A percentile compares a stretch with the other conserved stretches of the same genome.
Evolutionary conservation across 495 filamentous ascomycete species (phyloP).

Genomic region (Aspergillus steynii): DNA sequence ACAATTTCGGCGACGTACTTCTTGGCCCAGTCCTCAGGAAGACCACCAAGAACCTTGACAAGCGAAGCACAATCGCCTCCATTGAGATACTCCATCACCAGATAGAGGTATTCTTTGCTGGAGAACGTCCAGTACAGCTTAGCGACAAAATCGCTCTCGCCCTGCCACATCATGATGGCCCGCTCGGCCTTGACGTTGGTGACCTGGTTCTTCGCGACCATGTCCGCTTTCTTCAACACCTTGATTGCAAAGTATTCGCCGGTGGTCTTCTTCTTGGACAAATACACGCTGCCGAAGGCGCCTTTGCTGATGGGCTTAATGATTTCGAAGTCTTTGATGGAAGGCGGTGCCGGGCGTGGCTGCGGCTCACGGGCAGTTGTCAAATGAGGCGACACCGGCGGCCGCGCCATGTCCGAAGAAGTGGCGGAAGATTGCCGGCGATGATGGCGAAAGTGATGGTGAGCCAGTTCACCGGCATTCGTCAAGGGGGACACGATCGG

Average conservation of each 20-base stretch:
- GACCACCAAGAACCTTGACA: constrained; percentile 85
- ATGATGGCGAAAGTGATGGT: constrained; percentile 66
- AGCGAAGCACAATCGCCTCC: constrained; percentile 96
- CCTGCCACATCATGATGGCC: constrained; percentile 99
- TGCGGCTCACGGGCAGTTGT: constrained; percentile 68
- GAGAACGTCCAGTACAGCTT: constrained; percentile 99
- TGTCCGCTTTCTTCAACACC: constrained; percentile 96
- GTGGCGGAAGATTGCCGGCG: constrained; percentile 90
- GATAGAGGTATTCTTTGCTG: constrained; percentile 97
- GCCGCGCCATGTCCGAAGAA: constrained; percentile 66
- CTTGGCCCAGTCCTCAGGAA: constrained; percentile 96
- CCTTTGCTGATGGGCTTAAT: constrained; percentile 99
- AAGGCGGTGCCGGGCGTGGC: constrained; percentile 82
- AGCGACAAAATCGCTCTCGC: constrained; percentile 97
- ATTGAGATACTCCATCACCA: constrained; percentile 99
- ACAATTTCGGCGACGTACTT: constrained; percentile 96
- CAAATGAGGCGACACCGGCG: constrained; percentile 79
- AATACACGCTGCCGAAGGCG: constrained; percentile 95
- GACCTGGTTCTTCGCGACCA: constrained; percentile 99
- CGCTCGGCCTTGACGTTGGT: constrained; percentile 98
- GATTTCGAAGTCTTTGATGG: constrained; percentile 99
- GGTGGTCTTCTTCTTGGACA: constrained; percentile 97
- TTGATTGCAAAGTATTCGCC: constrained; percentile 99
- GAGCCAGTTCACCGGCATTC: constrained; percentile 71
- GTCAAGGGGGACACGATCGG: constrained; percentile 88